Evolutionary conservation across 1,284 basidiomycete species (phyloP).

Genomic region (Ustilago vetiveriae): DNA sequence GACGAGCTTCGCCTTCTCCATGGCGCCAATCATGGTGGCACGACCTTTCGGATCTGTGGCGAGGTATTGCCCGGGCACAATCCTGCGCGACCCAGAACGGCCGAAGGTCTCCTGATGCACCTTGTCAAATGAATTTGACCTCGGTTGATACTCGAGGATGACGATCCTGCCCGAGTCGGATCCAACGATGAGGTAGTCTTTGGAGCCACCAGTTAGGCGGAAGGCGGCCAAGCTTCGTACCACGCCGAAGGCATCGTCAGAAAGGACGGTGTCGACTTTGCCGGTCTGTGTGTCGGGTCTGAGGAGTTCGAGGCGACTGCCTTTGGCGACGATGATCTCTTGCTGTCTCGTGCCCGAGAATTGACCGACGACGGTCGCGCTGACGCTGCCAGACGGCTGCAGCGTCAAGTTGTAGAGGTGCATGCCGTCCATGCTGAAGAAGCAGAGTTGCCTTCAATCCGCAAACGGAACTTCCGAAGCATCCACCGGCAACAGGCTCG

Average conservation of each 20-base stretch:
- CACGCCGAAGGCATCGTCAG: constrained; percentile 61
- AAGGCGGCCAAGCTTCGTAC: constrained; percentile 62
- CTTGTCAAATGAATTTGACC: constrained; percentile 54
- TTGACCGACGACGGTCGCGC: constrained; percentile 61
- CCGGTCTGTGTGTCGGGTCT: constrained; percentile 60
- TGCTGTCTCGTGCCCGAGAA: constrained; percentile 64
- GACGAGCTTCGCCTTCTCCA: constrained; percentile 65
- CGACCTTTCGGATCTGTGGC: constrained; percentile 66
- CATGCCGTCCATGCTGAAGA: constrained; percentile 48
- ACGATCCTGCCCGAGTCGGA: constrained; percentile 65
- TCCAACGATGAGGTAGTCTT: constrained; percentile 65
- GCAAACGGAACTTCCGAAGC: no score
- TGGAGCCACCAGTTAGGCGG: constrained; percentile 58
- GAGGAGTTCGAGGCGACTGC: constrained; percentile 57
- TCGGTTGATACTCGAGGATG: constrained; percentile 61
- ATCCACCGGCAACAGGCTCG: no score
- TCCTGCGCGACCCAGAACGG: constrained; percentile 61
- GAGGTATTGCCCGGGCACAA: constrained; percentile 65
- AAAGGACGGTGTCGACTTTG: constrained; percentile 46
- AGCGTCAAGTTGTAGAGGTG: constrained; percentile 65
- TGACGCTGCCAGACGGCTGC: constrained; percentile 58
- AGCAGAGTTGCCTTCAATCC: no score
- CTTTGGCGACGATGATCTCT: constrained; percentile 63
- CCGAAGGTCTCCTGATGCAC: constrained; percentile 66
- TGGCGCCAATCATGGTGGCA: constrained; percentile 64